phyloP scores from a whole-genome alignment of 768 basidiomycete species.

The Galerina sulciceps region DNA sequence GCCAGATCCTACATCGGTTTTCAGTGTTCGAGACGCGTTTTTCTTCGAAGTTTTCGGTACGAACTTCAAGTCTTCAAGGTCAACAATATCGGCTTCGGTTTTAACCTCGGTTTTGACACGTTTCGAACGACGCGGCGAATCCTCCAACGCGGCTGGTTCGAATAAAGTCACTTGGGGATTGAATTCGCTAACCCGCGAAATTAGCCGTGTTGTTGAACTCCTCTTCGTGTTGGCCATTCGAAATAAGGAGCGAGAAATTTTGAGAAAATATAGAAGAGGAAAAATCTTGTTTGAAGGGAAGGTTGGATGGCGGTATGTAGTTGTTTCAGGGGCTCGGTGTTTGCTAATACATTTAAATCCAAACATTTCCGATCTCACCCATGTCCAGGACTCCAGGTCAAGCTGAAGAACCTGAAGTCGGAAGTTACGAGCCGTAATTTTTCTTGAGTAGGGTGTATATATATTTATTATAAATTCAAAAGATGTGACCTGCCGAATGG shows the following conservation, averaged over 20 bases:
- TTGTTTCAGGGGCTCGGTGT: neutral
- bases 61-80: constrained; percentile 23
- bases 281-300: too few relatives aligned
- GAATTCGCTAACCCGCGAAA: constrained; percentile 17
- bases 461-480: too few relatives aligned
- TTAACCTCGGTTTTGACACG: constrained; percentile 7
- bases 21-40: neutral
- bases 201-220: constrained; percentile 5
- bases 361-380: too few relatives aligned
- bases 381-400: too few relatives aligned
- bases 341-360: neutral
- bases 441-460: too few relatives aligned
- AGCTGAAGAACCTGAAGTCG: too few relatives aligned
- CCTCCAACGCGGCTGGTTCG: constrained; percentile 7
- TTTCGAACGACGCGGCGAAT: constrained; percentile 23
- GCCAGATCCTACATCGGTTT: constrained; percentile 18
- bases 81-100: neutral
- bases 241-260: too few relatives aligned
- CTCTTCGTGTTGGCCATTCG: too few relatives aligned
- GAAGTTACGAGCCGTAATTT: too few relatives aligned
- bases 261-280: too few relatives aligned
- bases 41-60: constrained; percentile 11
- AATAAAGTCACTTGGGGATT: constrained; percentile 15
- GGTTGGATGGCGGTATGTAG: too few relatives aligned
- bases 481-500: too few relatives aligned